Conservation (phyloP, 1,284 basidiomycete species). For the Ceratobasidium papillatum region DNA sequence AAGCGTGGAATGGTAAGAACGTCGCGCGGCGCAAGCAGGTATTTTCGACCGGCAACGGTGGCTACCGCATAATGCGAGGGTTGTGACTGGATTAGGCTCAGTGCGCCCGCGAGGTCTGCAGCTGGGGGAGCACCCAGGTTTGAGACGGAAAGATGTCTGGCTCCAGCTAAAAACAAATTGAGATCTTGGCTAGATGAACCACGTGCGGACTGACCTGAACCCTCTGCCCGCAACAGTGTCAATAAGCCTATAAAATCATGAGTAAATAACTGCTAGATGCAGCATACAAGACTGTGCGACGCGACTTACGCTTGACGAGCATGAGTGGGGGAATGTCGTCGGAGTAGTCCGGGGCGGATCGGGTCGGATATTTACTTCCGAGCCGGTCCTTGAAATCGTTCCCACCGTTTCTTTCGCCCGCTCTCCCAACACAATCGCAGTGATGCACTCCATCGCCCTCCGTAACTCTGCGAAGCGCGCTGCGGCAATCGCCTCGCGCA, state of each 20-base stretch:
- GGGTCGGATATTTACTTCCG: constrained; percentile 50
- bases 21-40: constrained; percentile 89
- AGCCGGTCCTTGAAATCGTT: constrained; percentile 51
- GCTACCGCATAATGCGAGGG: constrained; percentile 90
- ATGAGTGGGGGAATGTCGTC: constrained; percentile 24
- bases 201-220: constrained; percentile 13
- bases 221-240: constrained; percentile 16
- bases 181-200: constrained; percentile 16
- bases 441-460: constrained; percentile 90
- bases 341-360: constrained; percentile 47
- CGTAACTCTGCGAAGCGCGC: constrained; percentile 68
- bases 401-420: constrained; percentile 54
- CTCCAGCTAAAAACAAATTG: constrained; percentile 5
- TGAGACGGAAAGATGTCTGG: constrained; percentile 37
- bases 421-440: constrained; percentile 49
- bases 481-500: constrained; percentile 44
- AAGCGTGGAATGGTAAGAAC: constrained; percentile 91
- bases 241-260: constrained; percentile 8
- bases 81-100: constrained; percentile 77
- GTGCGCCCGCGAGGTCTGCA: constrained; percentile 56
- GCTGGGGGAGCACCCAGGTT: constrained; percentile 17
- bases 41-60: constrained; percentile 86
- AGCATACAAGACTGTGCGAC: not conserved
- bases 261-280: not conserved
- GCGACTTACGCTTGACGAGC: constrained; percentile 37